These are phyloP conservation scores for Trifolium fragiferum DNA, from an alignment of 306 rosid genomes.

Conservation along the genomic window DNA sequence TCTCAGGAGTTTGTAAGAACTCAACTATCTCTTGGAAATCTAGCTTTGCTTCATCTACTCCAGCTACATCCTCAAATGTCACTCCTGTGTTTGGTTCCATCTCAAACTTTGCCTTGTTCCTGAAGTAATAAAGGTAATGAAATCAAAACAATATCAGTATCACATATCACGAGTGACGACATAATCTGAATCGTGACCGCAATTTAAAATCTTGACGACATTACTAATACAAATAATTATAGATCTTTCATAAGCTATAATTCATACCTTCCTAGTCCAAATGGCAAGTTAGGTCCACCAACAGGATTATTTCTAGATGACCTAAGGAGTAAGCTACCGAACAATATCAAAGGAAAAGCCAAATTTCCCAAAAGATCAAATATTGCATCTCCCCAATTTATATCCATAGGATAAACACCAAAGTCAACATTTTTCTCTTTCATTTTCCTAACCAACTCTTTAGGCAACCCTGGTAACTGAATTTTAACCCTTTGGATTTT, in stretches of 20 bases:
- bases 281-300: constrained; percentile 79
- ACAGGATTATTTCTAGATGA: constrained; percentile 56
- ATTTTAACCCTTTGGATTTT: constrained; percentile 71
- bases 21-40: constrained; percentile 83
- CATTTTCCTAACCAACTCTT: constrained; percentile 65
- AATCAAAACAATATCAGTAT: constrained; percentile 9
- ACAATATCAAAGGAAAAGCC: constrained; percentile 70
- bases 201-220: neutral
- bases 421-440: constrained; percentile 66
- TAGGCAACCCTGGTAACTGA: constrained; percentile 74
- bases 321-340: constrained; percentile 59
- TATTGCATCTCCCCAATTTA: constrained; percentile 51
- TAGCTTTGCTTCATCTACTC: constrained; percentile 89
- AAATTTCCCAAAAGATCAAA: constrained; percentile 62
- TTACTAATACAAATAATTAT: neutral
- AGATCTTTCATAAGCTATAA: neutral
- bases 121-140: constrained; percentile 24
- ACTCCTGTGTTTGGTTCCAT: constrained; percentile 90
- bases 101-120: constrained; percentile 78
- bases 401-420: constrained; percentile 66
- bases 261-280: constrained; percentile 77
- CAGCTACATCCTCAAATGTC: constrained; percentile 81
- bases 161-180: neutral
- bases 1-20: constrained; percentile 78
- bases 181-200: neutral